Base-by-base conservation (phyloP, 768 basidiomycete species). In the Tulasnella calospora region DNA sequence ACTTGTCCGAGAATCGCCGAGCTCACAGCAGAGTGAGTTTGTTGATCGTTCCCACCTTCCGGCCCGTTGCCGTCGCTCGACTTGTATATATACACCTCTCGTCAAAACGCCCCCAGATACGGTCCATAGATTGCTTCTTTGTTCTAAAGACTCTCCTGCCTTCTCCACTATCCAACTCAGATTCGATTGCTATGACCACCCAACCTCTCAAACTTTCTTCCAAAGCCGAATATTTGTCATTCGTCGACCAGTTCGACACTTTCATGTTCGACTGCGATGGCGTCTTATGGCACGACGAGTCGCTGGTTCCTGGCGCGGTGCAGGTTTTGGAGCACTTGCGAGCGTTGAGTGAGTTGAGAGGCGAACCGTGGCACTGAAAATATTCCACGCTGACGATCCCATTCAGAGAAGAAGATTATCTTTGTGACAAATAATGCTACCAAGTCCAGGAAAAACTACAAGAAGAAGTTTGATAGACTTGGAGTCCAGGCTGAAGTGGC, bases 341-440 rank as follows among this genome's bases (percentile, higher is more conserved):
- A 80, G 86, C 87, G 79, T 88, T 88, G 84, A 91, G 95, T 94
- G 85, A 82, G 93, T 83, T 74, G 44, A 19, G 13, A 74, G 30
- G 30, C 27, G 3, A 33, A 17, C 61, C 30, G 61, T 30, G 61
- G 27, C 71, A 72, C 71, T 36, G 33, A 33, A 35, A 35, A 23
- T 40, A 30, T 72, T 75, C 57, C 47, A 27, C 79, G 55, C 21
- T 74, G 30, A 51, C 51, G 30, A 19, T 33, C 41, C 70, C 71
- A 55, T 44, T 21, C 77, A 95, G 95, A 88, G 83, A 98, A 94
- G 87, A 88, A 89, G 79, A 86, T 98, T 41, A 85, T 98, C 13
- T 99, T 99, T 82, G 96, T 98, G 73, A 98, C 96, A 23, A 99
- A 99, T 86, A 99, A 99, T 83, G 96, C 97, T 70, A 94, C 92